Evolutionary conservation across 2,329 filamentous ascomycete genomes (phyloP), one percentile per base, ranked within the genome.

Genomic region (Ophiostoma populinum): DNA sequence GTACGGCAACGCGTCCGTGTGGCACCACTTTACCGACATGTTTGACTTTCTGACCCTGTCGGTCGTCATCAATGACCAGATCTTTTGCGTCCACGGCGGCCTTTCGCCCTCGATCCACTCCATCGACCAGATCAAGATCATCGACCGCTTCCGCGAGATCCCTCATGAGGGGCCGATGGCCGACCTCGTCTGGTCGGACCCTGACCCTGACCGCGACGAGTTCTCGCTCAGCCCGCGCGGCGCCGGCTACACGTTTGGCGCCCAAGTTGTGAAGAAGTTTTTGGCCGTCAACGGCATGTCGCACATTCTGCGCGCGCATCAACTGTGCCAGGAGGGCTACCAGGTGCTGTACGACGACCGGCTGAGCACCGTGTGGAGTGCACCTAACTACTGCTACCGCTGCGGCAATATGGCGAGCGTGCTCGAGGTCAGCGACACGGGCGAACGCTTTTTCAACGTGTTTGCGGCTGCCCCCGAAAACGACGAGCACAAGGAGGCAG

Each of bases 11-110:
- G 85, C 90, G 43, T 94, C 90, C 49, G 90, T 98, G 16, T 98
- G 90, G 90, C 90, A 98, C 57, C 90, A 95, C 56, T 98, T 98
- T 54, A 98, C 90, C 45, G 90, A 98, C 60, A 95, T 98, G 86
- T 98, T 98, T 58, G 90, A 98, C 59, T 98, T 92, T 56, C 66
- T 98, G 43, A 95, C 87, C 7, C 64, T 98, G 38, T 92, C 82
- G 48, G 92, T 95, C 41, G 87, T 98, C 43, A 98, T 98, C 53
- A 92, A 95, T 55, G 80, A 98, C 56, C 82, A 95, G 55, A 98
- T 98, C 46, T 98, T 98, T 56, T 98, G 90, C 56, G 90, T 98
- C 6, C 90, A 98, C 55, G 90, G 90, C 53, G 77, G 81, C 16
- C 67, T 90, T 15, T 86, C 80, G 1, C 81, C 81, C 1, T 86